phyloP scores from a whole-genome alignment of 2,329 filamentous ascomycete genomes.

The Magnaporthales sp. region DNA sequence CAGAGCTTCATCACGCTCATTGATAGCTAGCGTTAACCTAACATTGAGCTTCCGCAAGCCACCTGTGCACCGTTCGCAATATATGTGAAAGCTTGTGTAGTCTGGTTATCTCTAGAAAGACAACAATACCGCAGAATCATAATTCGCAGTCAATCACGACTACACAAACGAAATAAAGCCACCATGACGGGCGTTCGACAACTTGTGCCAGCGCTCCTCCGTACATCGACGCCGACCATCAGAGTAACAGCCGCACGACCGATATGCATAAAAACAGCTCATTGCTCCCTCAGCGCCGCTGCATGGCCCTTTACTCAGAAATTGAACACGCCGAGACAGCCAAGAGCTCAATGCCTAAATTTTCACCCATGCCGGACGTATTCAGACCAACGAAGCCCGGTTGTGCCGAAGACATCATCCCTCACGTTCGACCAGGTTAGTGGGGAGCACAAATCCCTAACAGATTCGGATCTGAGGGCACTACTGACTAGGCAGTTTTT shows the following conservation, averaged over 20 bases:
- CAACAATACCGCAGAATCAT: neutral
- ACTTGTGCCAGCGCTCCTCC: neutral
- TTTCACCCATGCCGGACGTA: neutral
- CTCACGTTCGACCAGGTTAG: neutral
- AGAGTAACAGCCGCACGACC: neutral
- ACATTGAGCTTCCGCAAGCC: neutral
- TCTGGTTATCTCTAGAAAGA: too few species aligned
- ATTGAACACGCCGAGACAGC: neutral
- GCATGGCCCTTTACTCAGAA: neutral
- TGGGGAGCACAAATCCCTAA: neutral
- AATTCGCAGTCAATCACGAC: neutral
- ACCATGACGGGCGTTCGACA: neutral
- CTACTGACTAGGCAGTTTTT: neutral
- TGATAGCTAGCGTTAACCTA: neutral
- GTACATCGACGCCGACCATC: neutral
- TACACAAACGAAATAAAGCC: neutral
- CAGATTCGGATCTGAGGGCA: neutral
- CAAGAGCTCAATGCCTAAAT: neutral
- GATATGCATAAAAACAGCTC: neutral
- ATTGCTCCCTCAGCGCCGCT: neutral
- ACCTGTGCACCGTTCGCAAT: too few species aligned
- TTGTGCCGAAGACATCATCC: neutral
- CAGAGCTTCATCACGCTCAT: neutral
- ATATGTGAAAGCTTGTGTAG: too few species aligned
- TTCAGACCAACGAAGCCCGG: neutral